Conservation (phyloP, 2,329 filamentous ascomycete species). For the Knoxdaviesia capensis region DNA sequence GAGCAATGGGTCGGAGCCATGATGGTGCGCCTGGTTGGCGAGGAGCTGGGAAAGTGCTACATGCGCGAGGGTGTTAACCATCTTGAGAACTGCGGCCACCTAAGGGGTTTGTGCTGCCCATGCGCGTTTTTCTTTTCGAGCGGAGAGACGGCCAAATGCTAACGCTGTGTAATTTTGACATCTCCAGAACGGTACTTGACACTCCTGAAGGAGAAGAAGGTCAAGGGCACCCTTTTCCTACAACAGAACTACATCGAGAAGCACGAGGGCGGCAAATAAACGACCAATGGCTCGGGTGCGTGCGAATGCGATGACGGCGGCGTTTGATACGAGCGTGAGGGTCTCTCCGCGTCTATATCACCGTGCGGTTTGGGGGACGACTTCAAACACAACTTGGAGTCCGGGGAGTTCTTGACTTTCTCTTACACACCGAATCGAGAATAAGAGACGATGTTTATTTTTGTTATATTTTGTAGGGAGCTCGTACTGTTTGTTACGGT, state of each 20-base stretch:
- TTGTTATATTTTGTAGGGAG: no score
- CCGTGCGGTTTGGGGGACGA: no score
- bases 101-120: conserved; percentile 46
- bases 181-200: conserved; percentile 55
- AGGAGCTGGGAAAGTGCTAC: conserved; percentile 77
- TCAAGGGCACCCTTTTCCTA: conserved; percentile 61
- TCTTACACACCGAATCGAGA: no score
- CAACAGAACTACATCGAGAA: conserved; percentile 56
- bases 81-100: conserved; percentile 64
- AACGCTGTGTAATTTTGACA: conserved; percentile 1
- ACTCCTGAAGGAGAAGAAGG: conserved; percentile 54
- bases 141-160: conserved; percentile 1
- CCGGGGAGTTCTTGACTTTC: no score
- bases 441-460: no score
- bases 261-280: conserved; percentile 14
- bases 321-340: no score
- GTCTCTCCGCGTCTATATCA: no score
- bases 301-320: no score
- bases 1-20: conserved; percentile 82
- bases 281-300: no score
- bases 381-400: no score
- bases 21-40: conserved; percentile 67
- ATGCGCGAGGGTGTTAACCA: conserved; percentile 70
- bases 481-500: no score
- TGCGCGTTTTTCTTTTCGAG: not conserved